Evolutionary conservation across 768 basidiomycete species (phyloP).

Genomic region (Tricholoma furcatifolium): DNA sequence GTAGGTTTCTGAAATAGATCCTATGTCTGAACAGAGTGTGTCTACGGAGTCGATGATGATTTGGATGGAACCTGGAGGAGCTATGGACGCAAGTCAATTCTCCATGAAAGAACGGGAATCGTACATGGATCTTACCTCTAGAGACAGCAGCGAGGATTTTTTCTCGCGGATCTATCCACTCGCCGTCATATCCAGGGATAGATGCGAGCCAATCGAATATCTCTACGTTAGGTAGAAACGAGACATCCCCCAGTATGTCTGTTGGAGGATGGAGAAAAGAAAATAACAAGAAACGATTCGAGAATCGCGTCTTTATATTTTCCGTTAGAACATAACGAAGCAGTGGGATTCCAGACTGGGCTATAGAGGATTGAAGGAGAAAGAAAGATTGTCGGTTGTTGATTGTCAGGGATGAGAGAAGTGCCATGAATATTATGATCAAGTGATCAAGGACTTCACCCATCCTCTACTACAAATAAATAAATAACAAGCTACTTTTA

Average conservation of each 20-base stretch:
- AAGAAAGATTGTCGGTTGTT: conserved; percentile 42
- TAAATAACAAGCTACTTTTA: neutral
- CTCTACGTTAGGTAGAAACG: conserved; percentile 27
- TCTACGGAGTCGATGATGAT: conserved; percentile 75
- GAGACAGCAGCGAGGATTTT: conserved; percentile 42
- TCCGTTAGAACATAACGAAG: conserved; percentile 43
- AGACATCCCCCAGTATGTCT: conserved; percentile 31
- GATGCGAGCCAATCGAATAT: conserved; percentile 48
- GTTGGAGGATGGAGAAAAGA: conserved; percentile 56
- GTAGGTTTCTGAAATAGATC: conserved; percentile 52
- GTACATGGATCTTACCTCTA: conserved; percentile 29
- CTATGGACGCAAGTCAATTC: conserved; percentile 24
- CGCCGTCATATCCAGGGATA: conserved; percentile 53
- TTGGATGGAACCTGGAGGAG: conserved; percentile 46
- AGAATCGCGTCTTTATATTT: conserved; percentile 19
- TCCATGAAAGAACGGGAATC: conserved; percentile 13
- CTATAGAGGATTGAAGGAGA: conserved; percentile 56
- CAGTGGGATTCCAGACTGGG: conserved; percentile 57
- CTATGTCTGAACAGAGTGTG: conserved; percentile 57
- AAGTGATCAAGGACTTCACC: neutral
- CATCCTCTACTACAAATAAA: neutral
- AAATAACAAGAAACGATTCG: conserved; percentile 43
- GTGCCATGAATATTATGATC: conserved; percentile 7
- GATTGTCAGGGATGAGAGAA: conserved; percentile 15
- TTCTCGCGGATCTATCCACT: conserved; percentile 28